Evolutionary conservation across 768 basidiomycete species (phyloP), one percentile per base, ranked within the genome.

Genomic region (Phylloporus sp.): DNA sequence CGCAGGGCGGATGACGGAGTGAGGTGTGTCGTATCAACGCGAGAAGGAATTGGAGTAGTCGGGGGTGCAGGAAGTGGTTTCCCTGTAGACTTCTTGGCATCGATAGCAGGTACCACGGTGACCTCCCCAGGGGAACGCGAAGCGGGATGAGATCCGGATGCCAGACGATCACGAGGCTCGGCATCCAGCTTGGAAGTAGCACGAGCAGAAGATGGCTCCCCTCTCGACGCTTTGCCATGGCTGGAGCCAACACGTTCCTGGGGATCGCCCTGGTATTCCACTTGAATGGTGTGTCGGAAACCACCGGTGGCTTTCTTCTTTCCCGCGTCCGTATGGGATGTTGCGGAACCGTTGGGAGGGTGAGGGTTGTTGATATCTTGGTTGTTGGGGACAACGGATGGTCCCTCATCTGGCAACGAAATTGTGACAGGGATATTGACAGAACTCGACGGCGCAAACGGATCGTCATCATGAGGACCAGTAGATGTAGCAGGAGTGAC

Each of bases 201-300:
- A 22, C 52, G 59, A 35, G 54, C 2, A 38, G 44, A 45, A 5
- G 56, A 46, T 18, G 48, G 1, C 1, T 58, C 61, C 13, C 56
- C 44, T 55, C 55, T 68, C 13, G 59, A 27, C 9, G 55, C 18
- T 41, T 57, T 70, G 45, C 55, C 47, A 27, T 67, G 69, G 27
- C 53, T 58, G 39, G 58, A 50, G 3, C 61, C 46, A 3, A 41
- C 46, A 10, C 40, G 61, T 13, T 65, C 66, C 36, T 55, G 58
- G 6, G 59, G 78, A 49, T 85, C 85, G 51, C 87, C 88, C 6
- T 60, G 52, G 61, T 97, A 98, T 70, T 99, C 97, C 53, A 98
- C 88, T 68, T 98, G 97, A 42, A 98, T 91, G 10, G 97, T 98
- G 70, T 98, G 94, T 44, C 93, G 76, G 69, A 88, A 85, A 47